A percentile compares a stretch with the other conserved stretches of the same genome.
phyloP scores from a whole-genome alignment of 371 early-diverging fungal genomes.

The Dinochytrium kinnereticum region DNA sequence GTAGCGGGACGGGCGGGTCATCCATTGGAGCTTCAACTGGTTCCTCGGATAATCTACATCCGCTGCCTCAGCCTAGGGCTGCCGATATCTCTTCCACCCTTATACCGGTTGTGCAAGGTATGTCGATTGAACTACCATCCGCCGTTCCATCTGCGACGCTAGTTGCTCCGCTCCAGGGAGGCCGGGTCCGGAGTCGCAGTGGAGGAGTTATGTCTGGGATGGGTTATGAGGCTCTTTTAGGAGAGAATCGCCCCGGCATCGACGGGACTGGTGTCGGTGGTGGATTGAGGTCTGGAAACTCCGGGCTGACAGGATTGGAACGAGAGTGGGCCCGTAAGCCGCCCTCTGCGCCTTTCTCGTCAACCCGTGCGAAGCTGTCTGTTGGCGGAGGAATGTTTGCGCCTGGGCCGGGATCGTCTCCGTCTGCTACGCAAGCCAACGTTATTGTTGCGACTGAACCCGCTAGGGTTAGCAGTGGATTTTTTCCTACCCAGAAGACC shows the following conservation, averaged over 20 bases:
- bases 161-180: not conserved
- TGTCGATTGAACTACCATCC: not conserved
- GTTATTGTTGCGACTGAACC: slow-evolving; percentile 19
- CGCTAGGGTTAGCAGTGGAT: slow-evolving; percentile 27
- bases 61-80: not conserved
- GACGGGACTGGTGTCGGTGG: not conserved
- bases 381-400: not conserved
- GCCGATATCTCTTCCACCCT: too few relatives aligned
- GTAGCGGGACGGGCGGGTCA: not conserved
- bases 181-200: not conserved
- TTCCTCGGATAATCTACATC: not conserved
- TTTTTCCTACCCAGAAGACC: slow-evolving; percentile 23
- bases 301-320: not conserved
- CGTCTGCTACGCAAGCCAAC: not conserved
- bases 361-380: not conserved
- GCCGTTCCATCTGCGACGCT: not conserved
- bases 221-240: not conserved
- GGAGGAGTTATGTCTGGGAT: not conserved
- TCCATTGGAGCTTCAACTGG: not conserved
- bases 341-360: not conserved
- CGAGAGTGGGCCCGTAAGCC: not conserved
- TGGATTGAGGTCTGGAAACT: not conserved
- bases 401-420: slow-evolving; percentile 1
- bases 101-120: not conserved
- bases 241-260: too few relatives aligned